Percentiles rank a stretch among this genome's conserved stretches.
Conservation (phyloP, 805 yeast genomes). For the Nakazawaea wyomingensis region DNA sequence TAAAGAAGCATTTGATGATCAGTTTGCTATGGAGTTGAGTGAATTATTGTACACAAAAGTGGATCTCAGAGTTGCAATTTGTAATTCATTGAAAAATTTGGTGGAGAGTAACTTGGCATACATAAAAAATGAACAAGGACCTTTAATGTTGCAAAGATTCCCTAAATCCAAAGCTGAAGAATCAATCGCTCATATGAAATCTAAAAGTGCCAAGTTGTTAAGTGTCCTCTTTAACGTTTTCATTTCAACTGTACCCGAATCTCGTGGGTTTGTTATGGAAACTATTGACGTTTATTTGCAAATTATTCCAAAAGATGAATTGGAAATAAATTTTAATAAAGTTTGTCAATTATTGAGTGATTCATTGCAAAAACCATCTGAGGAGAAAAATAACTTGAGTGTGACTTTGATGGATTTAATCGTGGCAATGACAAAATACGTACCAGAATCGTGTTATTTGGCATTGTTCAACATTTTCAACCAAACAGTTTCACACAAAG, state of each 20-base stretch:
- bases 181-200: constrained; percentile 57
- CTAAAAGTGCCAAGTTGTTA: constrained; percentile 68
- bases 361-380: constrained; percentile 40
- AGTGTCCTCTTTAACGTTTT: constrained; percentile 90
- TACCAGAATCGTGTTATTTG: constrained; percentile 64
- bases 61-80: constrained; percentile 72
- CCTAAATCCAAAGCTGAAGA: constrained; percentile 49
- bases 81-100: constrained; percentile 71
- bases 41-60: constrained; percentile 68
- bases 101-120: constrained; percentile 73
- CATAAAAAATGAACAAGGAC: constrained; percentile 47
- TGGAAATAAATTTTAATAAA: constrained; percentile 74
- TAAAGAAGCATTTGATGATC: constrained; percentile 55
- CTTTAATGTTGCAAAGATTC: constrained; percentile 52
- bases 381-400: constrained; percentile 47
- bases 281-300: constrained; percentile 78
- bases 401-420: constrained; percentile 89
- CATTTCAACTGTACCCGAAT: constrained; percentile 80
- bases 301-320: constrained; percentile 61
- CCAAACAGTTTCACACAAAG: constrained; percentile 51
- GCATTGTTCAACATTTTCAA: constrained; percentile 78
- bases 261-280: constrained; percentile 80
- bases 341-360: constrained; percentile 75
- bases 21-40: constrained; percentile 74
- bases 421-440: constrained; percentile 80